phyloP scores from a whole-genome alignment of 2,329 filamentous ascomycete species.

The Pezicula neosporulosa region DNA sequence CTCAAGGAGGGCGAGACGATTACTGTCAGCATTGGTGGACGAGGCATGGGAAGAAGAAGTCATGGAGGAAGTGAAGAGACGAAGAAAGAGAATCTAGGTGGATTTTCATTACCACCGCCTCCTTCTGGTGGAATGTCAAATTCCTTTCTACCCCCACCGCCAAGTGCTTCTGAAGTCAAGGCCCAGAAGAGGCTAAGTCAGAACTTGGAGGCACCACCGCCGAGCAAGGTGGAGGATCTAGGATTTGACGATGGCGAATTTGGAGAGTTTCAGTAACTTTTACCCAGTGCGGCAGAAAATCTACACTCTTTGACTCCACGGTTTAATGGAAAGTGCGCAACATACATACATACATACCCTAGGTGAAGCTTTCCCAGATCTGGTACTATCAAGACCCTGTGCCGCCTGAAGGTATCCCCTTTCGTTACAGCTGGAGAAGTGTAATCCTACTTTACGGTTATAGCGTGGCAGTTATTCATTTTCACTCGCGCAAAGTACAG shows the following conservation, averaged over 20 bases:
- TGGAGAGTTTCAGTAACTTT: slow-evolving; percentile 63
- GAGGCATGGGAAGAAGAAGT: slow-evolving; percentile 27
- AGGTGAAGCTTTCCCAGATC: no score
- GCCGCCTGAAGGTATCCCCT: no score
- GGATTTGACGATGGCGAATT: slow-evolving; percentile 88
- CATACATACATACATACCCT: no score
- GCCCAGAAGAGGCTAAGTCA: slow-evolving; percentile 52
- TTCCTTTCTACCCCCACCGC: slow-evolving; percentile 62
- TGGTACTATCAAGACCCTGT: no score
- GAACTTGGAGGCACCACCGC: slow-evolving; percentile 43
- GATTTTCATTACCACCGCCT: slow-evolving; percentile 72
- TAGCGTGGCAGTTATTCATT: no score
- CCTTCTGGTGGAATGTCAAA: slow-evolving; percentile 27
- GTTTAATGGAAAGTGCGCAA: no score
- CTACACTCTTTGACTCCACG: no score
- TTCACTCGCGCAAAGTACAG: no score
- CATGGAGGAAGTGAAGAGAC: slow-evolving; percentile 19
- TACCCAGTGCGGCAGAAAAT: no score
- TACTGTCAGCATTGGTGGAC: slow-evolving; percentile 70
- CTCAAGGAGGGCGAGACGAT: slow-evolving; percentile 90
- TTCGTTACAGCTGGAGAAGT: no score
- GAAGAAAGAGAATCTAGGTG: slow-evolving; percentile 13
- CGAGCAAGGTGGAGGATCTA: slow-evolving; percentile 51
- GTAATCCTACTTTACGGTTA: no score
- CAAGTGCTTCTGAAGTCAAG: slow-evolving; percentile 58